phyloP scores from a whole-genome alignment of 768 basidiomycete genomes.

The Tricholoma saponaceum region DNA sequence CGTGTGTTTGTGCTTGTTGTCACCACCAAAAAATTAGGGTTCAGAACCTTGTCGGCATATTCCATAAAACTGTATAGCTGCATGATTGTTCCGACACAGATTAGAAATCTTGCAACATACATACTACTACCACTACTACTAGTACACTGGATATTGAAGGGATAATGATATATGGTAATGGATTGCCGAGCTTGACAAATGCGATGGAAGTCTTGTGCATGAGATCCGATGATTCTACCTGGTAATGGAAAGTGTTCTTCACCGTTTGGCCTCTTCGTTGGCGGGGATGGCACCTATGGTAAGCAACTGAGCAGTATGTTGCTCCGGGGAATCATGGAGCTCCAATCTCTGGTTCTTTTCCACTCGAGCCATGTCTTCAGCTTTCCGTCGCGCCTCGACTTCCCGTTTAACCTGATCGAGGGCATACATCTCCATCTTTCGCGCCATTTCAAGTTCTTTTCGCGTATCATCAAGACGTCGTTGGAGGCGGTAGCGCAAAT shows the following conservation, averaged over 20 bases:
- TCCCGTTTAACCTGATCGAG: slow-evolving; percentile 26
- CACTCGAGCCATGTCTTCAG: slow-evolving; percentile 52
- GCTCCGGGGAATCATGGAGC: slow-evolving; percentile 7
- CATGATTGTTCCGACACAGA: too few relatives aligned
- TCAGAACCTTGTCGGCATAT: slow-evolving; percentile 34
- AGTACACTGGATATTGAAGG: not conserved
- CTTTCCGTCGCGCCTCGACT: slow-evolving; percentile 63
- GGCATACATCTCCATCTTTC: slow-evolving; percentile 25
- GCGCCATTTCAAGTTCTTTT: slow-evolving; percentile 27
- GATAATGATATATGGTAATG: not conserved
- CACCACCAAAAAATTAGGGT: slow-evolving; percentile 35
- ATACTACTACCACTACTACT: too few relatives aligned
- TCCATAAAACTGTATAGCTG: slow-evolving; percentile 45
- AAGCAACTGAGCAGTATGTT: slow-evolving; percentile 6
- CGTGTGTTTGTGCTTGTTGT: slow-evolving; percentile 47
- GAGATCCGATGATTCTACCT: not conserved
- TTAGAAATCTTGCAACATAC: too few relatives aligned
- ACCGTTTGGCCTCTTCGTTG: slow-evolving; percentile 2
- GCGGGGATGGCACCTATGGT: slow-evolving; percentile 11
- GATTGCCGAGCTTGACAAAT: not conserved
- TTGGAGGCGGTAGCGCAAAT: slow-evolving; percentile 32
- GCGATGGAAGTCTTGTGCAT: not conserved
- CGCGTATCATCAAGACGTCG: slow-evolving; percentile 27
- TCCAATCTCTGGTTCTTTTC: slow-evolving; percentile 20
- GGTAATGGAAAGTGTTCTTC: not conserved